A percentile compares a stretch with the other conserved stretches of the same genome.
Conservation (phyloP, 495 filamentous ascomycete species). For the Tuber brumale region DNA sequence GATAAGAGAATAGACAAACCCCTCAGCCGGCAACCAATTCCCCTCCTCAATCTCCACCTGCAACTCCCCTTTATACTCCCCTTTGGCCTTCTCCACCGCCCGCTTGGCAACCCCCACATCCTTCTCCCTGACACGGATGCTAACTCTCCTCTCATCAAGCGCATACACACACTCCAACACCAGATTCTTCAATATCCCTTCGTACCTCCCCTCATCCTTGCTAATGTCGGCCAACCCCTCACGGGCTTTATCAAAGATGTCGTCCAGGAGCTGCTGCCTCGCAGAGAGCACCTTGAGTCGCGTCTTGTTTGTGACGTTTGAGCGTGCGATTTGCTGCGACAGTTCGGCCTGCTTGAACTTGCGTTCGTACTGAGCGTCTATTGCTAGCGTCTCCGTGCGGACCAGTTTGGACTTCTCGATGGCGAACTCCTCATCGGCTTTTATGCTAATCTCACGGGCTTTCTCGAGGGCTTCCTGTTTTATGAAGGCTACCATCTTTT, state of each 20-base stretch:
- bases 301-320: slow-evolving; percentile 90
- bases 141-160: slow-evolving; percentile 69
- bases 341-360: slow-evolving; percentile 96
- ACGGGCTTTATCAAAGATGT: slow-evolving; percentile 75
- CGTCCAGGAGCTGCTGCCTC: slow-evolving; percentile 82
- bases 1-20: slow-evolving; percentile 55
- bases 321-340: slow-evolving; percentile 94
- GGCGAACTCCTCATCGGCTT: slow-evolving; percentile 95
- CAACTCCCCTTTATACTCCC: slow-evolving; percentile 72
- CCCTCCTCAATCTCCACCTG: slow-evolving; percentile 66
- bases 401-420: slow-evolving; percentile 99
- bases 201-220: slow-evolving; percentile 66
- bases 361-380: slow-evolving; percentile 89
- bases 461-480: slow-evolving; percentile 96
- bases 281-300: slow-evolving; percentile 77
- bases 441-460: slow-evolving; percentile 90
- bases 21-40: slow-evolving; percentile 70
- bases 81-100: slow-evolving; percentile 65
- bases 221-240: slow-evolving; percentile 58
- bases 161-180: slow-evolving; percentile 86
- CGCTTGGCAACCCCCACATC: slow-evolving; percentile 67
- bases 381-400: slow-evolving; percentile 82
- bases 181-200: slow-evolving; percentile 65
- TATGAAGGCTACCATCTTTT: slow-evolving; percentile 99
- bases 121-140: slow-evolving; percentile 66